These are phyloP conservation scores for Claviceps sp. DNA, from an alignment of 2,329 filamentous ascomycete genomes.

Conservation along the genomic window DNA sequence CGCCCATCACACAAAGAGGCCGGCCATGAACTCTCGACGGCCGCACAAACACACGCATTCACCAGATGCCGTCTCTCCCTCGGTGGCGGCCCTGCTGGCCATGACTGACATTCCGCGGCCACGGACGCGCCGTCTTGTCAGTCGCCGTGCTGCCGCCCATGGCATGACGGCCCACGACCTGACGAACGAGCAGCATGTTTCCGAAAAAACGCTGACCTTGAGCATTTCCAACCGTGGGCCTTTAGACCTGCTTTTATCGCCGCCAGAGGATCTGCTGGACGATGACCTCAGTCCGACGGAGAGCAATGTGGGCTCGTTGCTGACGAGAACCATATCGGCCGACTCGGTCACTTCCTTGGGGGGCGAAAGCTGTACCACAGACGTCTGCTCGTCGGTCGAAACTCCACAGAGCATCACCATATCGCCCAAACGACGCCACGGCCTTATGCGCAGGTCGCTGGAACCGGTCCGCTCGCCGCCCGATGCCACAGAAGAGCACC, in stretches of 20 bases:
- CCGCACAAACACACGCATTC: conserved; percentile 31
- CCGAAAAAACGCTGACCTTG: conserved; percentile 45
- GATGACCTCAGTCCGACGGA: conserved; percentile 37
- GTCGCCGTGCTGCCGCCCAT: conserved; percentile 35
- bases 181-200: conserved; percentile 38
- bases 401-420: conserved; percentile 30
- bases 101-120: conserved; percentile 45
- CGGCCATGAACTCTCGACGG: conserved; percentile 22
- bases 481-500: conserved; percentile 38
- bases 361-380: conserved; percentile 39
- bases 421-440: conserved; percentile 20
- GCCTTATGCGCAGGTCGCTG: conserved; percentile 32
- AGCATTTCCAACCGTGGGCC: conserved; percentile 40
- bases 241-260: conserved; percentile 44
- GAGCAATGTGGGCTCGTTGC: conserved; percentile 35
- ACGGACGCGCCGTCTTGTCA: conserved; percentile 14
- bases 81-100: conserved; percentile 47
- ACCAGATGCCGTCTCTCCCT: conserved; percentile 42
- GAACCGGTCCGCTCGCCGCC: conserved; percentile 44
- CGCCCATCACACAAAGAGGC: conserved; percentile 22
- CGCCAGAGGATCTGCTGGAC: conserved; percentile 43
- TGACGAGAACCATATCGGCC: conserved; percentile 42
- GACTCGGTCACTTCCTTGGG: conserved; percentile 49
- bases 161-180: conserved; percentile 22
- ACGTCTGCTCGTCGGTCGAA: conserved; percentile 33